phyloP scores from a whole-genome alignment of 2,329 filamentous ascomycete species.

The Nemania abortiva region DNA sequence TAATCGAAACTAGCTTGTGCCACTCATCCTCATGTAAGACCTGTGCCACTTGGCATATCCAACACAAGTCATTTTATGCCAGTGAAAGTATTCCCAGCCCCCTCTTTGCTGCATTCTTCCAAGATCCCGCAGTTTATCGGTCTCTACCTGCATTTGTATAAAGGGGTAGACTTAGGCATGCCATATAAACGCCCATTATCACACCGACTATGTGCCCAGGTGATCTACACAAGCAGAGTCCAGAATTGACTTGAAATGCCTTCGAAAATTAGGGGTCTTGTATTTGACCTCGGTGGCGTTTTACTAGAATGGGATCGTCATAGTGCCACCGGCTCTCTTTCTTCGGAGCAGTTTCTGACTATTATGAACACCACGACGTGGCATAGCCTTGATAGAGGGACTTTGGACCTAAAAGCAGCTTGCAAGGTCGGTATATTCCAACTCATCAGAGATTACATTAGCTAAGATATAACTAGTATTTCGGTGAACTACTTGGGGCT shows the following conservation, averaged over 20 bases:
- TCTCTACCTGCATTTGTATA: no score
- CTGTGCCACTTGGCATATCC: no score
- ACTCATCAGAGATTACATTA: not conserved
- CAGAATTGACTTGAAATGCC: not conserved
- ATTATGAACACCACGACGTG: conserved; percentile 40
- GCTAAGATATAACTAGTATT: conserved; percentile 12
- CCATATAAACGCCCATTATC: no score
- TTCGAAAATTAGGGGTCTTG: not conserved
- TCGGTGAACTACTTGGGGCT: not conserved
- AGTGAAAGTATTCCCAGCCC: no score
- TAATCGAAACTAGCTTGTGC: no score
- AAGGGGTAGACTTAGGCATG: no score
- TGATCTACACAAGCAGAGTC: no score
- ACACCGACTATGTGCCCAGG: no score
- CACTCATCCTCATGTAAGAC: no score
- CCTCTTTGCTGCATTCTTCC: no score
- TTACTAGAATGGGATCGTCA: conserved; percentile 10
- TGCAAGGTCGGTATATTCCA: conserved; percentile 1
- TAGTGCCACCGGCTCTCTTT: conserved; percentile 23
- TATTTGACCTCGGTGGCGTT: conserved; percentile 13
- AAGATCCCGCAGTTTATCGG: no score
- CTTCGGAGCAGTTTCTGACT: conserved; percentile 32
- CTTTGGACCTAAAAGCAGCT: conserved; percentile 32
- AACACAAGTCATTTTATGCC: no score
- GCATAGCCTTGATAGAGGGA: conserved; percentile 40